phyloP scores from a whole-genome alignment of 148 eudicot genomes.

The Nepenthes mirabilis region DNA sequence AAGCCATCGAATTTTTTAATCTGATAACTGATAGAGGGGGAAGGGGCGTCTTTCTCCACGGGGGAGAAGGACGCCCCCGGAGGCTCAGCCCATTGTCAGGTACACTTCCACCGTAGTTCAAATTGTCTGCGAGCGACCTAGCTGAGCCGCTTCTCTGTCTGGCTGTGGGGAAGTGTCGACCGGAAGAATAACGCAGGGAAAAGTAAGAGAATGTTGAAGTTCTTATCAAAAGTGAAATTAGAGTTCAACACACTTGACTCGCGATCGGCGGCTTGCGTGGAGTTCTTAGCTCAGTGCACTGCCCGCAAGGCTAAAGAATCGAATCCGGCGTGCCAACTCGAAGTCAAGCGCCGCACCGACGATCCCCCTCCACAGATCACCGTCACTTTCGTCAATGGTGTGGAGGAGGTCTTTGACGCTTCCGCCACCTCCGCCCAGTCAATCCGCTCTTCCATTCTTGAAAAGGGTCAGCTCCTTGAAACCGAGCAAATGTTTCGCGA shows the following conservation, averaged over 20 bases:
- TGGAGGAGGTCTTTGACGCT: slow-evolving; percentile 72
- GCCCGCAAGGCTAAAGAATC: slow-evolving; percentile 78
- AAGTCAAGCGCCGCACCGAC: slow-evolving; percentile 82
- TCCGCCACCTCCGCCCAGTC: slow-evolving; percentile 63
- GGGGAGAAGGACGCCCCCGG: no score
- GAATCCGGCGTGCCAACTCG: slow-evolving; percentile 55
- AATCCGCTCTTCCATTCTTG: slow-evolving; percentile 59
- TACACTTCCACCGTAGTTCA: no score
- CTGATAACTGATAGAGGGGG: no score
- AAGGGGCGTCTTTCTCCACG: no score
- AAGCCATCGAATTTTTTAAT: no score
- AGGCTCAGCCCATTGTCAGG: no score
- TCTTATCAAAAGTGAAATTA: slow-evolving; percentile 67
- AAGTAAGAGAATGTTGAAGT: slow-evolving; percentile 47
- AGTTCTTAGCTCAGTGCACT: slow-evolving; percentile 76
- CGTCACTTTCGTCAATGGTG: slow-evolving; percentile 81
- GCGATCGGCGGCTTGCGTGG: slow-evolving; percentile 63
- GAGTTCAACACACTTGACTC: slow-evolving; percentile 89
- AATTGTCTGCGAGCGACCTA: no score
- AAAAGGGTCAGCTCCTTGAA: slow-evolving; percentile 70
- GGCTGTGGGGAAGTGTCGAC: no score
- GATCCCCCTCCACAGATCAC: slow-evolving; percentile 65
- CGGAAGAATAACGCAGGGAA: no score
- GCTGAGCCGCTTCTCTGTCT: no score
- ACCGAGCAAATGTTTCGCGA: slow-evolving; percentile 95